phyloP scores from a whole-genome alignment of 2,329 filamentous ascomycete species.

The Lasiodiplodia theobromae region DNA sequence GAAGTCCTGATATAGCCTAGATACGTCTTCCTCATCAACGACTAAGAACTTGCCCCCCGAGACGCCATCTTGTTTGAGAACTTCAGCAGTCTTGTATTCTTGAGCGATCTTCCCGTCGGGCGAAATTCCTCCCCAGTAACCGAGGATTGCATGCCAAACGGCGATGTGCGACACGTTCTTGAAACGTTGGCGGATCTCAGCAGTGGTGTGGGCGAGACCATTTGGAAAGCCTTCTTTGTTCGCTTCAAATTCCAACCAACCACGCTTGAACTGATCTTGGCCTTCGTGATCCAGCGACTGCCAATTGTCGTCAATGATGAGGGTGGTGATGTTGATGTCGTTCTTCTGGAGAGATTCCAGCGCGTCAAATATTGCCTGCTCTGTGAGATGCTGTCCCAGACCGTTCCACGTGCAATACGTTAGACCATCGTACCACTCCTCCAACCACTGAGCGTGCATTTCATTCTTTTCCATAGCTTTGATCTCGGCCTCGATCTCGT shows the following conservation, averaged over 20 bases:
- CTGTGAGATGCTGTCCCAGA: conserved; percentile 81
- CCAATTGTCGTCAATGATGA: conserved; percentile 99
- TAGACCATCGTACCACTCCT: conserved; percentile 90
- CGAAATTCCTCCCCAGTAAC: conserved; percentile 92
- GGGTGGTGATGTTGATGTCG: conserved; percentile 77
- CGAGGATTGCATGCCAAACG: conserved; percentile 46
- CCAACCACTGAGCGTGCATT: conserved; percentile 71
- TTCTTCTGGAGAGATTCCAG: conserved; percentile 74
- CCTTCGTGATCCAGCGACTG: conserved; percentile 70
- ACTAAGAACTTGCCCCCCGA: conserved; percentile 73
- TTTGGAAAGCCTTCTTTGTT: conserved; percentile 78
- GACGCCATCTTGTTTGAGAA: conserved; percentile 63
- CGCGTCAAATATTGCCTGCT: conserved; percentile 78
- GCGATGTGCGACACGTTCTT: conserved; percentile 53
- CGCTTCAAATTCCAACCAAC: conserved; percentile 75
- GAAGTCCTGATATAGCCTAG: conserved; percentile 86
- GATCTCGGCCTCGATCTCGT: conserved; percentile 57
- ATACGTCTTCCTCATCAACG: conserved; percentile 76
- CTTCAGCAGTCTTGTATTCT: conserved; percentile 75
- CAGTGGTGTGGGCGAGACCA: conserved; percentile 76
- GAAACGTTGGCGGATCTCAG: conserved; percentile 71
- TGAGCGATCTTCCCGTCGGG: conserved; percentile 75
- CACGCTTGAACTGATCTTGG: conserved; percentile 58
- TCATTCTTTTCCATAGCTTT: conserved; percentile 55
- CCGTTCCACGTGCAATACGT: conserved; percentile 98